These are phyloP conservation scores for Russula vinacea DNA, from an alignment of 768 basidiomycete genomes.

Conservation along the genomic window DNA sequence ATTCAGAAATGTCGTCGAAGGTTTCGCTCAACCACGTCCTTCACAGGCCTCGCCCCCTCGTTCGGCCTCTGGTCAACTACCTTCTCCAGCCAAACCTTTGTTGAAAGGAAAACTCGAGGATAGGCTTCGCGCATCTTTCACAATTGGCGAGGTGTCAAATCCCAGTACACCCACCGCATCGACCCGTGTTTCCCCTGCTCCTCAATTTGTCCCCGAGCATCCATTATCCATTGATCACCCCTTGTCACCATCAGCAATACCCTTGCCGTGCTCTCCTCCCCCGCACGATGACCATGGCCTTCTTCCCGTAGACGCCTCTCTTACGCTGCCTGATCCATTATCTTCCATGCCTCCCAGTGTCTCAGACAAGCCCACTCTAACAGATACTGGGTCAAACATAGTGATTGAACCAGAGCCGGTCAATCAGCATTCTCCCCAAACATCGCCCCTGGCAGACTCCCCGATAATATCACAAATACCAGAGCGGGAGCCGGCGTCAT, in stretches of 20 bases:
- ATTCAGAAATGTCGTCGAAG: constrained; percentile 71
- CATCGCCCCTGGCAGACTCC: neutral
- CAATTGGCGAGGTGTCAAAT: constrained; percentile 53
- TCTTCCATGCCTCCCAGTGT: neutral
- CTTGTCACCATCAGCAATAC: constrained; percentile 29
- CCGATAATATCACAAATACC: neutral
- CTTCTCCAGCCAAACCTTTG: constrained; percentile 35
- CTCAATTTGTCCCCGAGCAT: constrained; percentile 36
- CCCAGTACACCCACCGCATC: constrained; percentile 44
- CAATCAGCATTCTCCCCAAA: neutral
- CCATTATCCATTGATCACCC: constrained; percentile 36
- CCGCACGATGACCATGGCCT: neutral
- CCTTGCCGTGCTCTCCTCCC: constrained; percentile 26
- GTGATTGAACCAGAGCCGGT: neutral
- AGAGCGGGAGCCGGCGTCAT: neutral
- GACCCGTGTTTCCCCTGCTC: constrained; percentile 43
- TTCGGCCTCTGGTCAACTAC: constrained; percentile 2
- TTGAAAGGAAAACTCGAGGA: constrained; percentile 70
- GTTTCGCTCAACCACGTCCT: constrained; percentile 50
- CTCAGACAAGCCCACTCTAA: neutral
- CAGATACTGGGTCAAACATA: neutral
- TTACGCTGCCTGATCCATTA: neutral
- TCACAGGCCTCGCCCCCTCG: constrained; percentile 36
- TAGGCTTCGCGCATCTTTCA: constrained; percentile 64
- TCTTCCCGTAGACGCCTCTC: constrained; percentile 7